A percentile compares a stretch with the other conserved stretches of the same genome.
These are phyloP conservation scores for Wickerhamiella dianesei DNA, from an alignment of 805 yeast species.

Conservation along the genomic window DNA sequence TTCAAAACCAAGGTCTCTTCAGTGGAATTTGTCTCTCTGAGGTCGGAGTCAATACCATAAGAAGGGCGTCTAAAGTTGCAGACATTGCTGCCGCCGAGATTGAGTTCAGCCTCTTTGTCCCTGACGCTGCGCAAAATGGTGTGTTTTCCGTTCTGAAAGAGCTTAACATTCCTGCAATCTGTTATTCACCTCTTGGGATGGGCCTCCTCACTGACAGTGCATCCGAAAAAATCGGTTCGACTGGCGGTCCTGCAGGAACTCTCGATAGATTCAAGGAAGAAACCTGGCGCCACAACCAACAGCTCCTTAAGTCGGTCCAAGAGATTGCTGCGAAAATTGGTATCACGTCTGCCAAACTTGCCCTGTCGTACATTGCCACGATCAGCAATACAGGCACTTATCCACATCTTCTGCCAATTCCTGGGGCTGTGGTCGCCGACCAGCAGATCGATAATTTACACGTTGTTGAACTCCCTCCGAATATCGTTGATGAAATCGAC, in stretches of 20 bases:
- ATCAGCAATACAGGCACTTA: constrained; percentile 25
- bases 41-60: constrained; percentile 47
- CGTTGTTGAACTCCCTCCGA: constrained; percentile 33
- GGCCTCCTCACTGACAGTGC: constrained; percentile 56
- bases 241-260: constrained; percentile 41
- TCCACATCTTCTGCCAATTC: constrained; percentile 62
- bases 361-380: constrained; percentile 52
- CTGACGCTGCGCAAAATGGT: constrained; percentile 50
- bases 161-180: constrained; percentile 49
- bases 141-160: constrained; percentile 46
- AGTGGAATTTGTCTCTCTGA: constrained; percentile 68
- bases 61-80: constrained; percentile 39
- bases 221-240: constrained; percentile 16
- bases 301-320: constrained; percentile 36
- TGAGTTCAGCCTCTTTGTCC: constrained; percentile 62
- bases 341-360: constrained; percentile 50
- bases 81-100: constrained; percentile 61
- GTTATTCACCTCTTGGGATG: constrained; percentile 74
- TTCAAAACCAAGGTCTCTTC: constrained; percentile 49
- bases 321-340: constrained; percentile 35
- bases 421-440: constrained; percentile 50
- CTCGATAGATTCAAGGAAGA: constrained; percentile 50
- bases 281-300: constrained; percentile 39
- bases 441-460: constrained; percentile 52
- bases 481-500: constrained; percentile 42